Evolutionary conservation across 345 rosid genomes (phyloP).

Genomic region (Nephelium lappaceum): DNA sequence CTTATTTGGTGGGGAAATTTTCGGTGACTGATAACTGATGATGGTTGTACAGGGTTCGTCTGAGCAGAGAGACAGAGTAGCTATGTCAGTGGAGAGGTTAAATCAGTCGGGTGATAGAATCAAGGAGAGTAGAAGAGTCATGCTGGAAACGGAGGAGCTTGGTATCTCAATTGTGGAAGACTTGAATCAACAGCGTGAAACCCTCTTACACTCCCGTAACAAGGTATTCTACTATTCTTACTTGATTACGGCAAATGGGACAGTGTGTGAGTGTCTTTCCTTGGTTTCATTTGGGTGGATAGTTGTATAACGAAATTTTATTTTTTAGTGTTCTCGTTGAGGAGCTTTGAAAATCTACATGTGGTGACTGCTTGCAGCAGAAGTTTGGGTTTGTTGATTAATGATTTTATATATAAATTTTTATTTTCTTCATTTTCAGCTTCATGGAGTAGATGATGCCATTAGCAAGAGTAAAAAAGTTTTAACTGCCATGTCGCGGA

Average conservation of each 20-base stretch:
- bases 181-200: slow-evolving; percentile 83
- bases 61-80: slow-evolving; percentile 75
- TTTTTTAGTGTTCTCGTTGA: background rate
- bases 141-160: slow-evolving; percentile 90
- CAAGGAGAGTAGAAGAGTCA: slow-evolving; percentile 80
- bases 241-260: background rate
- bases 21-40: slow-evolving; percentile 16
- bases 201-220: slow-evolving; percentile 79
- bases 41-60: slow-evolving; percentile 55
- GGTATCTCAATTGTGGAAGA: slow-evolving; percentile 88
- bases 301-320: background rate
- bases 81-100: slow-evolving; percentile 79
- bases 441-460: slow-evolving; percentile 83
- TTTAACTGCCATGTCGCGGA: slow-evolving; percentile 64
- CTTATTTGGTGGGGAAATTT: slow-evolving; percentile 5
- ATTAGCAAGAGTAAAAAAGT: slow-evolving; percentile 87
- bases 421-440: slow-evolving; percentile 39
- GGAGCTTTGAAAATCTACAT: background rate
- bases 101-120: slow-evolving; percentile 76
- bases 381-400: background rate
- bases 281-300: background rate
- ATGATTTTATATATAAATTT: slow-evolving; percentile 2
- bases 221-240: slow-evolving; percentile 43
- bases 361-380: background rate
- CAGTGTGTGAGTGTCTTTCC: background rate